Evolutionary conservation across 805 yeast genomes (phyloP), one percentile per base, ranked within the genome.

Genomic region (Lipomyces anomalus): DNA sequence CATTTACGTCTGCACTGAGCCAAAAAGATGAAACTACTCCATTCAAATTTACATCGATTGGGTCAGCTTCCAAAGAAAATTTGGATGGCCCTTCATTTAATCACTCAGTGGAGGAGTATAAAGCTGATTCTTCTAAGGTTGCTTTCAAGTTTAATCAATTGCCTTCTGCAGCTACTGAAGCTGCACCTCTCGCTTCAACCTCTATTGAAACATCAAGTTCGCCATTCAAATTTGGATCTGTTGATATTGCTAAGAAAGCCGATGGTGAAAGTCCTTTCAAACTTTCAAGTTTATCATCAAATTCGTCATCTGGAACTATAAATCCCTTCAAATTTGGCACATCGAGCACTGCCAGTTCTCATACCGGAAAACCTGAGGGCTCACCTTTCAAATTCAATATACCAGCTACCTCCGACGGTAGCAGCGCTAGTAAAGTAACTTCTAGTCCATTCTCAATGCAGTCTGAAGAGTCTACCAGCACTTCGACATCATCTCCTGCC

Each of bases 341-440:
- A 9, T 9, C 9, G 11, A 13, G 11, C 30, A 13, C 13, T 26
- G 30, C 30, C 30, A n/a, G n/a, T n/a, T n/a, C n/a, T n/a, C n/a
- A n/a, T n/a, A n/a, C n/a, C n/a, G 13, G 13, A 13, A 26, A 26
- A 13, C 9, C 30, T 13, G 23, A 16, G 6, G 21, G 41, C 11
- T 26, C 40, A 20, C 43, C 50, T 23, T 49, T 49, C 41, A 46
- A 50, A 24, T 50, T 50, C 24, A 50, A 47, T 24, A 46, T 47
- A 22, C 32, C 50, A 18, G 52, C 50, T 6, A 13, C 48, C 4
- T 3, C 46, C 30, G 30, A 9, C 30, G 13, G 13, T 23, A 26
- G 36, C 17, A 42, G 16, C 28, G 47, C 17, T 37, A 17, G 24
- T 5, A 22, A 22, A n/a, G 37, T 22, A 7, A 20, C 9, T 5